Evolutionary conservation across 768 basidiomycete genomes (phyloP), one percentile per base, ranked within the genome.

Genomic region (Tephrocybe rancida): DNA sequence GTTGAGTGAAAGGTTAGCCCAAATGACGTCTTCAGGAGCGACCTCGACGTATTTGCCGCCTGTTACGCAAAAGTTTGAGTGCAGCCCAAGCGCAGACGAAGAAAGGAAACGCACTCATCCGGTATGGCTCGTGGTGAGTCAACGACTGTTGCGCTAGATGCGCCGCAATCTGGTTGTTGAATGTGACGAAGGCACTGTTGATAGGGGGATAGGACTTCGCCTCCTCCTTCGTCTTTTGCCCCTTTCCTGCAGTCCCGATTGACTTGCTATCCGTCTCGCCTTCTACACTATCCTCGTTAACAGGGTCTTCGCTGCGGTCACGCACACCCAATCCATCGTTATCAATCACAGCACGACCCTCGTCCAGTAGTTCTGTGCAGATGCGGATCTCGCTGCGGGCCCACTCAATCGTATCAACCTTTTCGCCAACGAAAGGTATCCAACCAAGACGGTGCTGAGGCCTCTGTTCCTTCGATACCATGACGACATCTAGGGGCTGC

Each of bases 381-480:
- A 73, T 63, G 1, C 71, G 69, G 51, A 97, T 91, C 70, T 95
- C 89, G 18, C 79, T 73, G 26, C 90, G 77, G 18, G 86, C 84
- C 94, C 95, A 97, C 2, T 94, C 87, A 64, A 98, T 94, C 2
- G 90, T 83, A 72, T 98, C 97, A 14, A 98, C 95, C 68, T 96
- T 90, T 67, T 92, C 68, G 7, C 97, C 97, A 3, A 84, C 72
- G 22, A 96, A 75, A 1, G 74, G 74, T 4, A 82, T 58, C 64
- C 79, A 79, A 8, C 84, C 76, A 5, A 95, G 81, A 39, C 87
- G 84, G 65, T 92, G 92, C 0, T 84, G 83, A 0, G 96, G 97
- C 1, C 96, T 83, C 61, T 91, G 74, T 22, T 80, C 78, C 19
- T 69, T 72, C 1, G 94, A 89, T 2, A 97, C 90, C 18, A 68